Percentiles rank a stretch among this genome's conserved stretches.
Evolutionary conservation across 1,284 basidiomycete genomes (phyloP).

Genomic region (Apiotrichum sp.): DNA sequence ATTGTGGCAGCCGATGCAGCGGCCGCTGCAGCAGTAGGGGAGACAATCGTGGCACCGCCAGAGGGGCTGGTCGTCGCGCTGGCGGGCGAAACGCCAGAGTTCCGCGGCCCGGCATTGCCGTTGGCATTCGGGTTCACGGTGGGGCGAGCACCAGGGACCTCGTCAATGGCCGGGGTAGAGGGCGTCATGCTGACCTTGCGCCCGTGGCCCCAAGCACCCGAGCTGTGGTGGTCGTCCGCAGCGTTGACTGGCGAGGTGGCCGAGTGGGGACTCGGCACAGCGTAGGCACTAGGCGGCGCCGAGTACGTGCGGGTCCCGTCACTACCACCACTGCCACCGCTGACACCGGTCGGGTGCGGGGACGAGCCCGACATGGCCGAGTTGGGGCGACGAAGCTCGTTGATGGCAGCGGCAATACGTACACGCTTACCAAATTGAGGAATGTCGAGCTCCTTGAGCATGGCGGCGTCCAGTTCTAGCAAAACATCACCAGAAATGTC

Average conservation of each 20-base stretch:
- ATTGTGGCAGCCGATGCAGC: constrained; percentile 2
- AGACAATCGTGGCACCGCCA: background rate
- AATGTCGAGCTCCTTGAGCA: constrained; percentile 96
- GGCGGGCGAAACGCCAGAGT: constrained; percentile 5
- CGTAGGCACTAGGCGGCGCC: constrained; percentile 4
- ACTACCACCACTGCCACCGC: background rate
- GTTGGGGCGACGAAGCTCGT: constrained; percentile 70
- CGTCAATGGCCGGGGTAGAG: constrained; percentile 20
- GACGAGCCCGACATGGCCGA: constrained; percentile 47
- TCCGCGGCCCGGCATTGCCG: background rate
- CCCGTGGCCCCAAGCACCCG: constrained; percentile 18
- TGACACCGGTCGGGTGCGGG: constrained; percentile 7
- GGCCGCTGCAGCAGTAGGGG: background rate
- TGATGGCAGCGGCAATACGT: constrained; percentile 89
- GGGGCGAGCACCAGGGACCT: background rate
- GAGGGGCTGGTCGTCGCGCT: background rate
- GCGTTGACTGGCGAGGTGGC: constrained; percentile 1
- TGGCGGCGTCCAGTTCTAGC: constrained; percentile 83
- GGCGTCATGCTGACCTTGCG: constrained; percentile 34
- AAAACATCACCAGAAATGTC: constrained; percentile 97
- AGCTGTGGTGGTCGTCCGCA: constrained; percentile 17
- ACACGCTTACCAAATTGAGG: constrained; percentile 89
- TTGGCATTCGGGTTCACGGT: background rate
- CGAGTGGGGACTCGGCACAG: background rate
- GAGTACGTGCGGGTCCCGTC: background rate